Percentiles rank a stretch among this genome's conserved stretches.
phyloP scores from a whole-genome alignment of 2,329 filamentous ascomycete genomes.

The Ophiostoma triangulosporum region DNA sequence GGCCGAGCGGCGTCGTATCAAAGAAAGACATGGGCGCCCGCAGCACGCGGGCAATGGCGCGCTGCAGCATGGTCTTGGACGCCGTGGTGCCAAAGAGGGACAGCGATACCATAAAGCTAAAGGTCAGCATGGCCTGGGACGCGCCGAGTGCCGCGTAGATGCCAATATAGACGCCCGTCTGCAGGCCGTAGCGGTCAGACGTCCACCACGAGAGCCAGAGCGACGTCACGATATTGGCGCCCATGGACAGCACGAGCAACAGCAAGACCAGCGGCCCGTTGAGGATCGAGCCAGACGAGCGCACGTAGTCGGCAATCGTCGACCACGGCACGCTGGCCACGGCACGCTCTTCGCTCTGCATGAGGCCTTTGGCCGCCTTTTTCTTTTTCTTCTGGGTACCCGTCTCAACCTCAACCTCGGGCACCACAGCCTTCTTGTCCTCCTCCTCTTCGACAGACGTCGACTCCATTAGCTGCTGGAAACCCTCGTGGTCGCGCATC shows the following conservation, averaged over 20 bases:
- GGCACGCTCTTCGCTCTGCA: slow-evolving; percentile 60
- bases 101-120: slow-evolving; percentile 64
- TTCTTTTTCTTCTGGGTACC: slow-evolving; percentile 40
- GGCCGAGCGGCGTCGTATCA: slow-evolving; percentile 87
- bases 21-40: slow-evolving; percentile 79
- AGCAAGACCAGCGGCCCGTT: slow-evolving; percentile 51
- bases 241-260: slow-evolving; percentile 60
- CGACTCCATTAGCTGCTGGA: slow-evolving; percentile 74
- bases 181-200: slow-evolving; percentile 57
- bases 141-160: slow-evolving; percentile 58
- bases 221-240: slow-evolving; percentile 73
- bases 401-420: slow-evolving; percentile 7
- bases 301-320: slow-evolving; percentile 67
- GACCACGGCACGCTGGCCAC: slow-evolving; percentile 65
- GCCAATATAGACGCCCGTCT: slow-evolving; percentile 58
- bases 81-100: slow-evolving; percentile 69
- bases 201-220: slow-evolving; percentile 95
- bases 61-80: slow-evolving; percentile 67
- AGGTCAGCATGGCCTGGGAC: slow-evolving; percentile 60
- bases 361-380: slow-evolving; percentile 48
- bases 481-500: slow-evolving; percentile 64
- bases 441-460: slow-evolving; percentile 59
- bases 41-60: slow-evolving; percentile 66
- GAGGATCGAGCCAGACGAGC: slow-evolving; percentile 57
- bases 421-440: slow-evolving; percentile 26